Percentiles rank a stretch among this genome's conserved stretches.
phyloP scores from a whole-genome alignment of 2,329 filamentous ascomycete species.

The Colletotrichum sp. region DNA sequence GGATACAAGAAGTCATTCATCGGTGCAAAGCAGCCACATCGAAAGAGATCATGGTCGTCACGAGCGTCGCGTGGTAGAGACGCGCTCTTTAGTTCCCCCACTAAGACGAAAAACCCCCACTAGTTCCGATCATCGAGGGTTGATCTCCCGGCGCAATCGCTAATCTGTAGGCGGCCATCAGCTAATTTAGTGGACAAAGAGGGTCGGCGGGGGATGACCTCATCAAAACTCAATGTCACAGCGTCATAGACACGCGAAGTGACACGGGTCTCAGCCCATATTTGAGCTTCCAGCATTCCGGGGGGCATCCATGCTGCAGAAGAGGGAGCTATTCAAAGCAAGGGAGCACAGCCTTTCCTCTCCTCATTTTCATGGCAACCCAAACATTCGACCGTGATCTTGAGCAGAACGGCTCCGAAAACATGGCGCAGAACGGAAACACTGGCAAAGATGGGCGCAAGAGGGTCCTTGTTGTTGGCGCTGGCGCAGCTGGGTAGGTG shows the following conservation, averaged over 20 bases:
- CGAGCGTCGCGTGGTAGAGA: neutral
- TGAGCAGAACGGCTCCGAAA: slow-evolving; percentile 5
- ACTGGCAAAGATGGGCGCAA: slow-evolving; percentile 26
- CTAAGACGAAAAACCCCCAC: neutral
- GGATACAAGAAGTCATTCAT: neutral
- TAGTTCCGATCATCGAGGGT: slow-evolving; percentile 15
- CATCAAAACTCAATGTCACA: slow-evolving; percentile 10
- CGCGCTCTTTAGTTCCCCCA: neutral
- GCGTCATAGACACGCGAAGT: slow-evolving; percentile 18
- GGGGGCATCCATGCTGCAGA: neutral
- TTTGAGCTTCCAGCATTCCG: neutral
- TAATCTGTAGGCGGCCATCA: neutral
- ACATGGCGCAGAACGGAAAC: slow-evolving; percentile 15
- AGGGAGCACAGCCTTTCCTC: neutral
- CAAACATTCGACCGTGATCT: neutral
- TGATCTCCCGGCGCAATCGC: slow-evolving; percentile 4
- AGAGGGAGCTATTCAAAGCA: neutral
- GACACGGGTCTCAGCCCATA: neutral
- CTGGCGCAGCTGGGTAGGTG: slow-evolving; percentile 43
- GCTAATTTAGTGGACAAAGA: neutral
- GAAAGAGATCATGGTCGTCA: neutral
- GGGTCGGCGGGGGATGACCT: slow-evolving; percentile 8
- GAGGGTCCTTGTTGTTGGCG: slow-evolving; percentile 44
- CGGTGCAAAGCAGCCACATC: neutral
- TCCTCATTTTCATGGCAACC: neutral